Conservation (phyloP, 2,329 filamentous ascomycete genomes). For the Penicillium olsonii region DNA sequence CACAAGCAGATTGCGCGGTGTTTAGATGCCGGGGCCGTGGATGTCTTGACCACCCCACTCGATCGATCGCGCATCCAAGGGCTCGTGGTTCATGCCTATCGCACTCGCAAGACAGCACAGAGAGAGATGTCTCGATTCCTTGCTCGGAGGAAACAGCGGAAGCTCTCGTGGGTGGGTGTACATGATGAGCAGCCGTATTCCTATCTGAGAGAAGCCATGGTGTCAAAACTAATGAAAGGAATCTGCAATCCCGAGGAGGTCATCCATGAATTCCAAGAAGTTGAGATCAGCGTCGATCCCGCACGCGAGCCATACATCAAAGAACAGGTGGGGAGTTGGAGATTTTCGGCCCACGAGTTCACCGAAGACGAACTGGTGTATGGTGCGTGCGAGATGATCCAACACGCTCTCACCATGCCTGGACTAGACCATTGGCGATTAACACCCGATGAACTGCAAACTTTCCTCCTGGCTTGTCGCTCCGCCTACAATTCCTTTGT, state of each 20-base stretch:
- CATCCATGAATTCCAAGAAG: conserved; percentile 63
- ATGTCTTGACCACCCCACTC: conserved; percentile 80
- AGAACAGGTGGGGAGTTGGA: conserved; percentile 73
- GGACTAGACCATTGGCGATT: conserved; percentile 80
- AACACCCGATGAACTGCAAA: conserved; percentile 77
- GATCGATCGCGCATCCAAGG: conserved; percentile 72
- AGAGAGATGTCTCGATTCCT: conserved; percentile 72
- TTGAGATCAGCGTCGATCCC: conserved; percentile 65
- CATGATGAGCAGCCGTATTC: conserved; percentile 83
- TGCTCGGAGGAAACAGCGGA: conserved; percentile 72
- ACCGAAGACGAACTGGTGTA: conserved; percentile 87
- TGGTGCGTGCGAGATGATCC: conserved; percentile 82
- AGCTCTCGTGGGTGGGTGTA: conserved; percentile 89
- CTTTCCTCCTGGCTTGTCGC: conserved; percentile 83
- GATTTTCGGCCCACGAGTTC: conserved; percentile 87
- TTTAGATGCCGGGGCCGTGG: conserved; percentile 80
- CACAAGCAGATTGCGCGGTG: conserved; percentile 66
- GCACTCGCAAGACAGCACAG: conserved; percentile 73
- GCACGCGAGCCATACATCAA: conserved; percentile 68
- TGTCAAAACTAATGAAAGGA: conserved; percentile 83
- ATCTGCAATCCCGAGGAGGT: conserved; percentile 73
- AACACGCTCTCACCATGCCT: conserved; percentile 80
- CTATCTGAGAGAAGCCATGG: conserved; percentile 87
- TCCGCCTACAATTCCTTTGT: conserved; percentile 96
- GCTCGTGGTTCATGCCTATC: conserved; percentile 80